phyloP scores from a whole-genome alignment of 2,329 filamentous ascomycete species.

The Aspergillus hiratsukae region DNA sequence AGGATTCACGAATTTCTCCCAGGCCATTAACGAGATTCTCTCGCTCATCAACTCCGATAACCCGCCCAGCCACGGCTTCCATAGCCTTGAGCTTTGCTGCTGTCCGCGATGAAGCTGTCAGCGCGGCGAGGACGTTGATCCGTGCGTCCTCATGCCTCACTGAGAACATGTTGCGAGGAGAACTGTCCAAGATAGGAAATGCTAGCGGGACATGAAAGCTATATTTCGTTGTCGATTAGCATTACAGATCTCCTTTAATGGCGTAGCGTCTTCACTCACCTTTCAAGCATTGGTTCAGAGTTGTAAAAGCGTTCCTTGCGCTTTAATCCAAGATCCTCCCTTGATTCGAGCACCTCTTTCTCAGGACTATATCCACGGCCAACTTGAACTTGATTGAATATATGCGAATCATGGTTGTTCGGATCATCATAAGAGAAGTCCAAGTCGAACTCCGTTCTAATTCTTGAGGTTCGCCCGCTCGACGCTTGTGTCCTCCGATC shows the following conservation, averaged over 20 bases:
- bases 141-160: constrained; percentile 40
- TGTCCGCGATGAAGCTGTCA: constrained; percentile 74
- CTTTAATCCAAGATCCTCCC: constrained; percentile 21
- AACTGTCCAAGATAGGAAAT: constrained; percentile 80
- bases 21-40: constrained; percentile 79
- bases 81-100: constrained; percentile 63
- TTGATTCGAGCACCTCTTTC: constrained; percentile 9
- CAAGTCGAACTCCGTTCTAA: constrained; percentile 32
- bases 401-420: constrained; percentile 21
- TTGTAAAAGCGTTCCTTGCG: constrained; percentile 31
- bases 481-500: constrained; percentile 4
- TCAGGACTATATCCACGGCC: constrained; percentile 23
- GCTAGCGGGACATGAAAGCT: constrained; percentile 46
- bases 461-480: constrained; percentile 13
- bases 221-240: constrained; percentile 8
- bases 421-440: constrained; percentile 35
- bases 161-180: constrained; percentile 67
- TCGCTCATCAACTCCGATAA: constrained; percentile 68
- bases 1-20: constrained; percentile 78
- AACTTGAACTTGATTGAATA: constrained; percentile 36
- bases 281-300: constrained; percentile 31
- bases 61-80: constrained; percentile 59
- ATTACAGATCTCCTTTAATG: not conserved
- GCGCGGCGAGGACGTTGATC: constrained; percentile 48
- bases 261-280: constrained; percentile 16